Conservation (phyloP, 169 alveolate genomes). For the Plasmodium knowlesi region DNA sequence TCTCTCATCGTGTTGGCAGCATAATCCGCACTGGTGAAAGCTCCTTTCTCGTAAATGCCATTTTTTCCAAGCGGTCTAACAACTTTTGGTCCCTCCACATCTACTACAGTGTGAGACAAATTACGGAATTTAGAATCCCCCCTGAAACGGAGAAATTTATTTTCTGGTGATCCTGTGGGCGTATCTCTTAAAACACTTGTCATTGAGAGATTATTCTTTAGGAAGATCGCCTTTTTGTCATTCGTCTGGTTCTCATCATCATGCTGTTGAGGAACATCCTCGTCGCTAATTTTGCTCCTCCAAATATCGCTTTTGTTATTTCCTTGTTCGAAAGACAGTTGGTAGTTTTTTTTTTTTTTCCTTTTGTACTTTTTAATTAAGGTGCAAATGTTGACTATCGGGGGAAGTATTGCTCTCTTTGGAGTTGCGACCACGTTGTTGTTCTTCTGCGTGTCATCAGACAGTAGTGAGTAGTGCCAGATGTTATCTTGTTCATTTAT, state of each 20-base stretch:
- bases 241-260: neutral
- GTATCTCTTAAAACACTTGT: neutral
- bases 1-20: neutral
- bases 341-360: constrained; percentile 14
- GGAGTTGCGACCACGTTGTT: neutral
- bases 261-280: neutral
- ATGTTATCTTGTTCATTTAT: neutral
- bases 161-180: neutral
- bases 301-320: neutral
- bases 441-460: neutral
- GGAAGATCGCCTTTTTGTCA: neutral
- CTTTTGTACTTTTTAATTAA: constrained; percentile 44
- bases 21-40: neutral
- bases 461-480: neutral
- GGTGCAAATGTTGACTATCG: constrained; percentile 30
- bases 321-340: neutral
- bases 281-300: neutral
- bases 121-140: neutral
- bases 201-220: neutral
- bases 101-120: neutral
- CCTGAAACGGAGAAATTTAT: neutral
- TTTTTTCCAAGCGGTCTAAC: neutral
- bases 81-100: neutral
- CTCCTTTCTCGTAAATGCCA: neutral
- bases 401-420: neutral